Percentiles rank a stretch among this genome's conserved stretches.
These are phyloP conservation scores for Talaromyces funiculosus DNA, from an alignment of 2,329 filamentous ascomycete species.

Conservation along the genomic window DNA sequence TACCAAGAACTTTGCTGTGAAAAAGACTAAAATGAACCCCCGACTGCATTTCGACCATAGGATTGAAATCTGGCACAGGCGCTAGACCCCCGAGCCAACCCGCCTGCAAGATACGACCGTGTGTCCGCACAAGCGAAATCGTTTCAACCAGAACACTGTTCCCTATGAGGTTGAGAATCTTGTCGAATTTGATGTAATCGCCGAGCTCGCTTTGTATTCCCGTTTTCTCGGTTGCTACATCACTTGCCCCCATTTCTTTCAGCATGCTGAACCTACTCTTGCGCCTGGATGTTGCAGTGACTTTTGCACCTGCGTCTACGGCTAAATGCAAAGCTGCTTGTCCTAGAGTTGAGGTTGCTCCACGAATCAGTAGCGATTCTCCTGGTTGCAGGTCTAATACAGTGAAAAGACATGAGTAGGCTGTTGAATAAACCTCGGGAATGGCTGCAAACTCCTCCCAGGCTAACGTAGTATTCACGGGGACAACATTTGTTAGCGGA, in stretches of 20 bases:
- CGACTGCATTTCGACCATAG: slow-evolving; percentile 41
- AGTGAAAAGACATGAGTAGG: background rate
- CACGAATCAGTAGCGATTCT: background rate
- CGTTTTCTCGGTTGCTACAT: background rate
- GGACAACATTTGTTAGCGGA: background rate
- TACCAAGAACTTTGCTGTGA: slow-evolving; percentile 34
- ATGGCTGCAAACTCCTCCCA: background rate
- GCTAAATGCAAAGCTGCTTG: background rate
- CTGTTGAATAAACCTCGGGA: background rate
- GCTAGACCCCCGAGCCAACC: background rate
- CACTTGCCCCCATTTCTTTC: background rate
- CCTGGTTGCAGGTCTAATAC: background rate
- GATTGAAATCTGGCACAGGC: slow-evolving; percentile 43
- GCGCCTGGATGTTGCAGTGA: background rate
- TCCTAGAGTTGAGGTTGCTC: background rate
- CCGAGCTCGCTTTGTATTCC: background rate
- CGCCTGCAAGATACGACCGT: background rate
- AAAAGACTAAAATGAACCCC: slow-evolving; percentile 46
- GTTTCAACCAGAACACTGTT: background rate
- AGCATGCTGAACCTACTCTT: background rate
- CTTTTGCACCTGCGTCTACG: background rate
- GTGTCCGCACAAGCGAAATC: background rate
- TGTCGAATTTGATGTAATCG: background rate
- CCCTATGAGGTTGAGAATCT: background rate
- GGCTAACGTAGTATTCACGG: background rate